phyloP scores from a whole-genome alignment of 1,284 basidiomycete species.

The Sanghuangporus sanghuang region DNA sequence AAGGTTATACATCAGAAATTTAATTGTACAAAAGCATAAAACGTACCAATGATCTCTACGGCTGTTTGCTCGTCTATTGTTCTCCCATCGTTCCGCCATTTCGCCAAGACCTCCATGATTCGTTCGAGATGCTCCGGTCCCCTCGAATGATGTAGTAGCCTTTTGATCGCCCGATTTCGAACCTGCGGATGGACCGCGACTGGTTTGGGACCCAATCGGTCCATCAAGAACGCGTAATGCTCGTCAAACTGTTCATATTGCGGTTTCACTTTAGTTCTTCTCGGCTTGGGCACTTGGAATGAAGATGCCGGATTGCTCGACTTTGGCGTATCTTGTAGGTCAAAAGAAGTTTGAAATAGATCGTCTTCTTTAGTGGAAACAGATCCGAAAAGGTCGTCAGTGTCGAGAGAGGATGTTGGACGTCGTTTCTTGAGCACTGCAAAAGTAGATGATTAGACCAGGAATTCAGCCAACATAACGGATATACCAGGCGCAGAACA shows the following conservation, averaged over 20 bases:
- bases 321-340: neutral
- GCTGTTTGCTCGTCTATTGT: constrained; percentile 3
- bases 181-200: constrained; percentile 3
- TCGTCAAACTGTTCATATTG: constrained; percentile 7
- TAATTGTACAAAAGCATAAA: neutral
- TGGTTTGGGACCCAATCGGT: constrained; percentile 9
- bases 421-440: neutral
- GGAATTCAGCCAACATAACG: neutral
- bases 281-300: neutral
- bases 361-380: constrained; percentile 1
- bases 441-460: neutral
- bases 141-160: constrained; percentile 9
- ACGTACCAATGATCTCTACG: constrained; percentile 14
- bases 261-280: neutral
- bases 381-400: constrained; percentile 1
- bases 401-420: neutral
- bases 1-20: neutral
- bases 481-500: constrained; percentile 1
- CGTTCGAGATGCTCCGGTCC: constrained; percentile 3
- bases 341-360: constrained; percentile 3
- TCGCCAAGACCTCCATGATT: constrained; percentile 1
- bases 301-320: neutral
- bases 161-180: constrained; percentile 1
- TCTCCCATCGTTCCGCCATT: constrained; percentile 10
- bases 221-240: constrained; percentile 8